A percentile compares a stretch with the other conserved stretches of the same genome.
Conservation (phyloP, 2,329 filamentous ascomycete species). For the Elsinoe perseae region DNA sequence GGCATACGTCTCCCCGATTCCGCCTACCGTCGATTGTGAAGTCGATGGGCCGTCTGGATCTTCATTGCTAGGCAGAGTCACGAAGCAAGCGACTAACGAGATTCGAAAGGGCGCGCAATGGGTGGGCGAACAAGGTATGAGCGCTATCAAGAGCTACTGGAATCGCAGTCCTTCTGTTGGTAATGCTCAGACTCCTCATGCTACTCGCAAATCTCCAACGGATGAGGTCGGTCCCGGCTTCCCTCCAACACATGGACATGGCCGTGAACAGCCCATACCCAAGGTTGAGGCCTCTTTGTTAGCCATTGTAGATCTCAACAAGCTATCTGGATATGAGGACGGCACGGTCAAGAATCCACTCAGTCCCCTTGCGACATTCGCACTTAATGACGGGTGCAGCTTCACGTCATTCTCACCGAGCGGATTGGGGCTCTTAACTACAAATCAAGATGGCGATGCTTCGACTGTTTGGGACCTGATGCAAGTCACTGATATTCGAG, state of each 20-base stretch:
- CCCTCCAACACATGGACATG: constrained; percentile 64
- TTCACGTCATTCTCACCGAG: constrained; percentile 71
- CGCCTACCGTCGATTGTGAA: constrained; percentile 58
- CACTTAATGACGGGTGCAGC: constrained; percentile 65
- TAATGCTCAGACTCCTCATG: constrained; percentile 18
- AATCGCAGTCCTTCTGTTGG: constrained; percentile 36
- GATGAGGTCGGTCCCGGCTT: constrained; percentile 37
- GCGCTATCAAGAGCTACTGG: constrained; percentile 76
- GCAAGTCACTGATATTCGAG: constrained; percentile 42
- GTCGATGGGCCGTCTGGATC: constrained; percentile 45
- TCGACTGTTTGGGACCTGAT: constrained; percentile 77
- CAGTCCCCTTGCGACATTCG: constrained; percentile 63
- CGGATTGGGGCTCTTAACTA: constrained; percentile 66
- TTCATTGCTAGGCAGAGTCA: constrained; percentile 65
- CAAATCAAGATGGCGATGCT: constrained; percentile 75
- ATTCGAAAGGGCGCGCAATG: constrained; percentile 66
- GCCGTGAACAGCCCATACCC: constrained; percentile 47
- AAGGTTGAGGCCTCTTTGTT: constrained; percentile 62
- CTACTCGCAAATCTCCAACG: constrained; percentile 21
- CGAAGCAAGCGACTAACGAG: constrained; percentile 69
- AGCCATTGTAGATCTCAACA: constrained; percentile 64
- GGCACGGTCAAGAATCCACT: constrained; percentile 43
- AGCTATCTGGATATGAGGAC: constrained; percentile 43
- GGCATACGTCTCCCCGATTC: constrained; percentile 59
- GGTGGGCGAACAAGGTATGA: constrained; percentile 67